A percentile compares a stretch with the other conserved stretches of the same genome.
phyloP scores from a whole-genome alignment of 2,329 filamentous ascomycete species.

The Aspergillus hortae region DNA sequence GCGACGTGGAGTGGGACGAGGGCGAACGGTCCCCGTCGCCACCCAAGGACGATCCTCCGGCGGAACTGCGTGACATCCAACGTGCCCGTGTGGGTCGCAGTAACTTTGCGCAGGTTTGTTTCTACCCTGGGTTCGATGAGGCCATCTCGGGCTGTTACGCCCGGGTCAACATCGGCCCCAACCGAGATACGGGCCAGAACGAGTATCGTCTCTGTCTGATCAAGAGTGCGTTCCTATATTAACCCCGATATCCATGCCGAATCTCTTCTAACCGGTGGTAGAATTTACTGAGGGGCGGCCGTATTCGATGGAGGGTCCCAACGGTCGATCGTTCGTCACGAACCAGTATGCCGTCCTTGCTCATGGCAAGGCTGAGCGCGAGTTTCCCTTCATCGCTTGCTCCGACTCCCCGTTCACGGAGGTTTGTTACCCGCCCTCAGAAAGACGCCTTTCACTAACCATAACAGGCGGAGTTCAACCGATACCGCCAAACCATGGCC shows the following conservation, averaged over 20 bases:
- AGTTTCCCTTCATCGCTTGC: constrained; percentile 87
- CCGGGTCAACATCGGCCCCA: constrained; percentile 76
- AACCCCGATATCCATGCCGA: not conserved
- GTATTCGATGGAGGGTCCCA: constrained; percentile 73
- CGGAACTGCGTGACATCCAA: constrained; percentile 77
- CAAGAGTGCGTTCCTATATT: constrained; percentile 59
- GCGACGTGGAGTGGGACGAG: constrained; percentile 74
- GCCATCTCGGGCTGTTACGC: constrained; percentile 80
- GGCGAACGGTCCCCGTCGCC: constrained; percentile 48
- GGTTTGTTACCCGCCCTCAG: constrained; percentile 44
- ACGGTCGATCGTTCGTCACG: constrained; percentile 74
- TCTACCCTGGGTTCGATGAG: constrained; percentile 84
- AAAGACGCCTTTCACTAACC: not conserved
- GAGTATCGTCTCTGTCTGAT: constrained; percentile 87
- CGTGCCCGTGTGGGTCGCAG: constrained; percentile 77
- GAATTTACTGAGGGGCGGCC: constrained; percentile 75
- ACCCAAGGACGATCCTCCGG: constrained; percentile 64
- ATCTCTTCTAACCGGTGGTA: constrained; percentile 30
- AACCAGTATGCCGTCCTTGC: constrained; percentile 80
- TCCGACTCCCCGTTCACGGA: constrained; percentile 85
- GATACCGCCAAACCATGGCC: constrained; percentile 71
- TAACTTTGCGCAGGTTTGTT: constrained; percentile 87
- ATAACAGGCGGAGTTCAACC: constrained; percentile 68
- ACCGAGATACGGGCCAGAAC: constrained; percentile 67
- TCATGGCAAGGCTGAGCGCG: constrained; percentile 76